Evolutionary conservation across 768 basidiomycete species (phyloP).

Genomic region (Tricholoma sp.): DNA sequence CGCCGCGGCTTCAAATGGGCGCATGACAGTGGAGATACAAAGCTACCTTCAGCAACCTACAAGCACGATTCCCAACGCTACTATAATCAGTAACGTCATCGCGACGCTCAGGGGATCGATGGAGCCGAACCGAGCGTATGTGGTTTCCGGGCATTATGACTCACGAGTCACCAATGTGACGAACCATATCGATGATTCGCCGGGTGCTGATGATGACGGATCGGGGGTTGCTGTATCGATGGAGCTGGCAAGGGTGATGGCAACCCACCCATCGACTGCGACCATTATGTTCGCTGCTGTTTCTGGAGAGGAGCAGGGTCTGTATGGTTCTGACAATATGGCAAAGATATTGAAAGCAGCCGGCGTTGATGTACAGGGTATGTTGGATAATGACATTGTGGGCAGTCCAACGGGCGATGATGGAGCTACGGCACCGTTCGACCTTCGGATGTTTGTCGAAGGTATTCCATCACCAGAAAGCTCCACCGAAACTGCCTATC

Average conservation of each 20-base stretch:
- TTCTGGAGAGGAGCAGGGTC: constrained; percentile 48
- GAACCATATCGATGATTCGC: constrained; percentile 40
- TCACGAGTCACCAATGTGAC: constrained; percentile 35
- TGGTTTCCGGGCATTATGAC: constrained; percentile 54
- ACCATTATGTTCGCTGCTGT: constrained; percentile 51
- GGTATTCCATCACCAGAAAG: constrained; percentile 45
- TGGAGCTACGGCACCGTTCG: constrained; percentile 38
- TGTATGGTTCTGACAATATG: constrained; percentile 44
- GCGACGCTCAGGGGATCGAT: constrained; percentile 43
- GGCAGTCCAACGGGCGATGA: constrained; percentile 47
- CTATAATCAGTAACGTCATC: constrained; percentile 46
- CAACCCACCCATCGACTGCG: constrained; percentile 39
- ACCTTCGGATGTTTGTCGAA: constrained; percentile 47
- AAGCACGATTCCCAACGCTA: constrained; percentile 31
- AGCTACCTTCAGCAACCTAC: constrained; percentile 39
- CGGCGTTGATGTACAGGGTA: constrained; percentile 48
- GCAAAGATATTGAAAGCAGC: constrained; percentile 36
- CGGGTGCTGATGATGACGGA: constrained; percentile 51
- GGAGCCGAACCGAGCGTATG: constrained; percentile 46
- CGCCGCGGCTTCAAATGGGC: constrained; percentile 32
- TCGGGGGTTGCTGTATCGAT: constrained; percentile 52
- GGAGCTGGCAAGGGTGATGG: constrained; percentile 48
- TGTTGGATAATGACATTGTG: constrained; percentile 56
- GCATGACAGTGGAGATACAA: constrained; percentile 40
- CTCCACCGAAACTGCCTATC: constrained; percentile 25